Evolutionary conservation across 2,329 filamentous ascomycete species (phyloP).

Genomic region (Paracamarosporium sp.): DNA sequence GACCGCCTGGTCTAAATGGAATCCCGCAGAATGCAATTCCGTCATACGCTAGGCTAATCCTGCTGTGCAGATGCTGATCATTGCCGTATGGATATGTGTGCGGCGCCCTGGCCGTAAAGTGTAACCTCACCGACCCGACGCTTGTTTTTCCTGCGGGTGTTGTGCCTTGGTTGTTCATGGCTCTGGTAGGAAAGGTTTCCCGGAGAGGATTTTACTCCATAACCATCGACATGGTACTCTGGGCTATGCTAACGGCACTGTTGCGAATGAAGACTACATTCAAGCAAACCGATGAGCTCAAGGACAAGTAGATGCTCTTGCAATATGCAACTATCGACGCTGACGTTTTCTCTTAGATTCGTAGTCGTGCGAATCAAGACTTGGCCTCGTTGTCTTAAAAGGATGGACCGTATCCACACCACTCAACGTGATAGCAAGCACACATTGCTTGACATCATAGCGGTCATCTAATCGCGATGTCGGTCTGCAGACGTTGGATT

Average conservation of each 20-base stretch:
- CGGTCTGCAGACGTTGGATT: too few species aligned
- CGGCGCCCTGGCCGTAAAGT: background rate
- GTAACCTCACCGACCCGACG: slow-evolving; percentile 4
- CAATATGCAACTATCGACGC: background rate
- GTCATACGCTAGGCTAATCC: slow-evolving; percentile 11
- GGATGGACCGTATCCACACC: too few species aligned
- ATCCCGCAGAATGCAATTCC: slow-evolving; percentile 8
- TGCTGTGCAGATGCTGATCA: slow-evolving; percentile 4
- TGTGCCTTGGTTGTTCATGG: background rate
- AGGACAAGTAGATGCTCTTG: background rate
- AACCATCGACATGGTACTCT: background rate
- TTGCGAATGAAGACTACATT: background rate
- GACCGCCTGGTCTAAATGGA: slow-evolving; percentile 5
- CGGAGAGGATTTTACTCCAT: background rate
- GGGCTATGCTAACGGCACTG: too few species aligned
- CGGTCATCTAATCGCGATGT: too few species aligned
- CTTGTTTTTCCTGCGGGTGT: background rate
- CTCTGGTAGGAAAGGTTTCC: background rate
- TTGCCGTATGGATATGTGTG: background rate
- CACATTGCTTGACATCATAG: too few species aligned
- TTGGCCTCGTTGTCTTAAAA: too few species aligned
- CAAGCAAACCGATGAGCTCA: background rate
- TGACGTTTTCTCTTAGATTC: background rate
- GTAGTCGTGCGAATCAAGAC: background rate
- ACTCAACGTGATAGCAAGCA: too few species aligned